These are phyloP conservation scores for Globisporangium barbulae DNA, from an alignment of 352 stramenopile species.

Conservation along the genomic window DNA sequence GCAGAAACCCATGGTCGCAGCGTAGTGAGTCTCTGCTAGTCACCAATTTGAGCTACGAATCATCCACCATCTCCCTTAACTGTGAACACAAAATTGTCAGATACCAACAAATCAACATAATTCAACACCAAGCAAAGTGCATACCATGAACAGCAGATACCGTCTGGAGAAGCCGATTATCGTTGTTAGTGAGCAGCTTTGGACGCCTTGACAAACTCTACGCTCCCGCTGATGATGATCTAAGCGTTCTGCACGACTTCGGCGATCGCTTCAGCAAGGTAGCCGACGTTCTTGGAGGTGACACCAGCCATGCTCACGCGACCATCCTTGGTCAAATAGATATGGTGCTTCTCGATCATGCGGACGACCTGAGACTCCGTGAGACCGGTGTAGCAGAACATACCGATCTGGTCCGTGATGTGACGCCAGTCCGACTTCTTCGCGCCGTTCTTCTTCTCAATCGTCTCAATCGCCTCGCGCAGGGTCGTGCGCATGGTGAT, in stretches of 20 bases:
- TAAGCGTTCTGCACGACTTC: constrained; percentile 90
- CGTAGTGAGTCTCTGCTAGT: neutral
- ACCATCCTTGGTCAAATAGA: constrained; percentile 98
- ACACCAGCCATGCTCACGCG: constrained; percentile 98
- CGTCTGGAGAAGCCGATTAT: constrained; percentile 6
- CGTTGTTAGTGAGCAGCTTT: constrained; percentile 7
- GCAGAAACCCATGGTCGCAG: no score
- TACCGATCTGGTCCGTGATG: constrained; percentile 98
- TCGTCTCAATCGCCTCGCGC: constrained; percentile 71
- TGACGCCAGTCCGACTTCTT: constrained; percentile 93
- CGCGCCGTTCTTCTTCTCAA: constrained; percentile 75
- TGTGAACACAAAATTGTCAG: neutral
- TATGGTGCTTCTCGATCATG: constrained; percentile 95
- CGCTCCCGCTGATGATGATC: constrained; percentile 6
- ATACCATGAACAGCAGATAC: constrained; percentile 1
- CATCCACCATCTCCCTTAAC: neutral
- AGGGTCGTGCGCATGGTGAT: constrained; percentile 92
- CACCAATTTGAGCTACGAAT: neutral
- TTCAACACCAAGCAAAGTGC: neutral
- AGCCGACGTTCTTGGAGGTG: constrained; percentile 96
- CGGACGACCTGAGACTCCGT: constrained; percentile 92
- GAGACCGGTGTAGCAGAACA: constrained; percentile 99
- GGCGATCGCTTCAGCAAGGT: constrained; percentile 94
- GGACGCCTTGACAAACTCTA: neutral
- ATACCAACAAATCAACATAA: constrained; percentile 1